phyloP scores from a whole-genome alignment of 73 alveolate species.

The Tetrahymena elliotti region DNA sequence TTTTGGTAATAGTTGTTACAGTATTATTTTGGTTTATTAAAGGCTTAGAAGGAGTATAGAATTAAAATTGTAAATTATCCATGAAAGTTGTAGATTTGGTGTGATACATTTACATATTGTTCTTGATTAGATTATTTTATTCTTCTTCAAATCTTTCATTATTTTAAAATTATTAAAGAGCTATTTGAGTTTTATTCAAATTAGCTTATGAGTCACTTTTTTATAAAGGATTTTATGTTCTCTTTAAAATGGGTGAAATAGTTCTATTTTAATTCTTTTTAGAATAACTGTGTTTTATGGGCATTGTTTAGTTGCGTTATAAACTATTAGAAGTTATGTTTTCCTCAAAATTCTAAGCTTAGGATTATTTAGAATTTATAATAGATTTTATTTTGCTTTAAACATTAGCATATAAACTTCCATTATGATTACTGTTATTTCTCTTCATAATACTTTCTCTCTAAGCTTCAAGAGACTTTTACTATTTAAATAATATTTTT shows the following conservation, averaged over 20 bases:
- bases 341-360: not conserved
- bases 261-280: not conserved
- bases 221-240: not conserved
- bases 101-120: not conserved
- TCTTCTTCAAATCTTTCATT: not conserved
- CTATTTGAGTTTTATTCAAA: not conserved
- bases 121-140: not conserved
- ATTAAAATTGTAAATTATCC: not conserved
- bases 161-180: not conserved
- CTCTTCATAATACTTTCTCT: not conserved
- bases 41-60: not conserved
- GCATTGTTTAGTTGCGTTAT: not conserved
- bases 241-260: not conserved
- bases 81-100: not conserved
- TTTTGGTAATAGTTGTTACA: not conserved
- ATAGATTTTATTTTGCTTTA: not conserved
- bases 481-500: not conserved
- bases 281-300: not conserved
- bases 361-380: not conserved
- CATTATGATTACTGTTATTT: not conserved
- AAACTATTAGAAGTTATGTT: not conserved
- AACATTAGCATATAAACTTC: not conserved
- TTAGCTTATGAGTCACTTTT: not conserved
- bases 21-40: not conserved
- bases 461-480: not conserved